Conservation (phyloP, 257 asterid genomes). For the Ilex asprella region DNA sequence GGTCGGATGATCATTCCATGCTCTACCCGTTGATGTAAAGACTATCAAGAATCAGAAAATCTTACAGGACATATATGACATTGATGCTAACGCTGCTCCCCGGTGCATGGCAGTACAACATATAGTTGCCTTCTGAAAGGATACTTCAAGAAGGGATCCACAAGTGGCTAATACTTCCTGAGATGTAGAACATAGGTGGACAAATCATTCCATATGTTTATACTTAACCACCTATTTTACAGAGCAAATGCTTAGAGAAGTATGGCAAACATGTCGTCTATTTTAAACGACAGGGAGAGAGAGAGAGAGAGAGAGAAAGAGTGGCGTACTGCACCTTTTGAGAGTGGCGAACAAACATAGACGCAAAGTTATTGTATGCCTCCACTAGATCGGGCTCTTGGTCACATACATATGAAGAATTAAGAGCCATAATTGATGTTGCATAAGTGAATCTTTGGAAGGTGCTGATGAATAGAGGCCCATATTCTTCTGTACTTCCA, state of each 20-base stretch:
- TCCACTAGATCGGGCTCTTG: constrained; percentile 95
- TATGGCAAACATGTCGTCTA: no score
- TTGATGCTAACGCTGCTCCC: constrained; percentile 86
- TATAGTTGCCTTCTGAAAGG: constrained; percentile 84
- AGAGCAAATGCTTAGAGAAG: no score
- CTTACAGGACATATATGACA: constrained; percentile 85
- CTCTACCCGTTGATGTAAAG: neutral
- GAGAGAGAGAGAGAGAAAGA: constrained; percentile 14
- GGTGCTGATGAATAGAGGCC: constrained; percentile 59
- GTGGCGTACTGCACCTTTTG: constrained; percentile 42
- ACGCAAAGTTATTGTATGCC: constrained; percentile 73
- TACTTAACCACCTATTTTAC: no score
- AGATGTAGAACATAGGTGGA: constrained; percentile 17
- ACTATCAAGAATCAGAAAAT: neutral
- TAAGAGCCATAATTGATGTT: constrained; percentile 69
- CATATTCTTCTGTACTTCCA: constrained; percentile 70
- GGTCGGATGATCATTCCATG: no score
- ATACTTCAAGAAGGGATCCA: constrained; percentile 65
- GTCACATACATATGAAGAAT: constrained; percentile 86
- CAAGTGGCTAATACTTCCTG: constrained; percentile 80
- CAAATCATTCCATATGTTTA: neutral
- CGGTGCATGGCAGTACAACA: constrained; percentile 94
- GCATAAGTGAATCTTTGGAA: constrained; percentile 73
- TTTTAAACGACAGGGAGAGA: neutral
- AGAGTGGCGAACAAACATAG: constrained; percentile 64